Conservation (phyloP, 129 eudicot species). For the Oenanthe sinensis region DNA sequence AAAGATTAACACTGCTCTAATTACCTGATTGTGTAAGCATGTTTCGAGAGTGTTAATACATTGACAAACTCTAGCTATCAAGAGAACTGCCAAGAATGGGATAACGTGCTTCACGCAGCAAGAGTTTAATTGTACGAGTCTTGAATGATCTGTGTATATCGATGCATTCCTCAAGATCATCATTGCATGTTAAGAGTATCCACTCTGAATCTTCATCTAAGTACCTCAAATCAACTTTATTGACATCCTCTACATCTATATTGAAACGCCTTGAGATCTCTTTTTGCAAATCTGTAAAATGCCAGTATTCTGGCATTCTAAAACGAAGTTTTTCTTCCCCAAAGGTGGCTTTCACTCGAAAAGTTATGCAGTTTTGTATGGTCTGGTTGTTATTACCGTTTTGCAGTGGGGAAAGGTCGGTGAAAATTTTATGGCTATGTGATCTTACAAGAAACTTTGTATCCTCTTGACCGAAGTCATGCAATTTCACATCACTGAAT, state of each 20-base stretch:
- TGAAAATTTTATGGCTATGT: conserved; percentile 14
- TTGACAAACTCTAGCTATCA: too few species aligned
- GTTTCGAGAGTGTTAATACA: too few species aligned
- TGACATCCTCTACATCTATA: conserved; percentile 29
- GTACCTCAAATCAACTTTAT: conserved; percentile 36
- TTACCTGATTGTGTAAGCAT: too few species aligned
- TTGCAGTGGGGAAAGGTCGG: conserved; percentile 13
- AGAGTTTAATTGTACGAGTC: conserved; percentile 35
- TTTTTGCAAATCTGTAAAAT: conserved; percentile 32
- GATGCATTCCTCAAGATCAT: conserved; percentile 65
- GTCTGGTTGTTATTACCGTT: neutral
- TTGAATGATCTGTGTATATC: conserved; percentile 39
- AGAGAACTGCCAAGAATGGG: conserved; percentile 34
- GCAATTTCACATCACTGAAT: conserved; percentile 21
- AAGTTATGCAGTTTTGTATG: conserved; percentile 20
- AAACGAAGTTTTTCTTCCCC: conserved; percentile 48
- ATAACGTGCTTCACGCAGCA: conserved; percentile 25
- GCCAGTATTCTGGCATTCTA: conserved; percentile 30
- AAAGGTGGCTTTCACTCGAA: conserved; percentile 32
- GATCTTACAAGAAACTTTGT: conserved; percentile 22
- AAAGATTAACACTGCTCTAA: too few species aligned
- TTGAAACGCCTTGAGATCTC: conserved; percentile 37
- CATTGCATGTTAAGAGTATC: conserved; percentile 60
- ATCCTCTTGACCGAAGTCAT: conserved; percentile 17
- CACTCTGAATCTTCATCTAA: conserved; percentile 63